Percentiles rank a stretch among this genome's conserved stretches.
Evolutionary conservation across 176 grass and related monocot genomes (phyloP).

Genomic region (Aechmea fasciata): DNA sequence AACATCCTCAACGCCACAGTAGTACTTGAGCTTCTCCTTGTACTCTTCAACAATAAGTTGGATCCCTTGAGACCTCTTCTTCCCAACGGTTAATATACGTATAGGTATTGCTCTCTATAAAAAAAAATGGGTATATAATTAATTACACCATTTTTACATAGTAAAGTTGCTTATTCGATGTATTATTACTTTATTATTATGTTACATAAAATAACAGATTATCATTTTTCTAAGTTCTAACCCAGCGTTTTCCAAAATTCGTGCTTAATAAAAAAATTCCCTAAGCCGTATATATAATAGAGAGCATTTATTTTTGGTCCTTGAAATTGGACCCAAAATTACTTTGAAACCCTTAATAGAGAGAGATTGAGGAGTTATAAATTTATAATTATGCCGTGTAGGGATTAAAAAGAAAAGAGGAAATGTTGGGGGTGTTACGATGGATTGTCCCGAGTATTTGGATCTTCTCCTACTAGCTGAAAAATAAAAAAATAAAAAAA

Average conservation of each 20-base stretch:
- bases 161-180: background rate
- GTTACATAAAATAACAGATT: background rate
- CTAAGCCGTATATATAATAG: no score
- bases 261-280: background rate
- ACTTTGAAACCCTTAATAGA: background rate
- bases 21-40: slow-evolving; percentile 59
- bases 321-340: background rate
- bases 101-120: slow-evolving; percentile 65
- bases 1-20: slow-evolving; percentile 54
- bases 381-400: background rate
- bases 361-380: background rate
- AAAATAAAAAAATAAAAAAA: slow-evolving; percentile 10
- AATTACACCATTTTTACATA: background rate
- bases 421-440: slow-evolving; percentile 27
- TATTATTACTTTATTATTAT: background rate
- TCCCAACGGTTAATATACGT: slow-evolving; percentile 66
- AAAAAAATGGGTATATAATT: background rate
- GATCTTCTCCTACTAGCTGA: slow-evolving; percentile 44
- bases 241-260: no score
- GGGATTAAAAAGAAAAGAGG: background rate
- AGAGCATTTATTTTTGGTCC: background rate
- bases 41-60: slow-evolving; percentile 85
- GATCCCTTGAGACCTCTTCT: slow-evolving; percentile 70
- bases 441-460: slow-evolving; percentile 66
- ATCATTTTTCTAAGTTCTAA: no score